A percentile compares a stretch with the other conserved stretches of the same genome.
Evolutionary conservation across 306 rosid species (phyloP).

Genomic region (Acacia confusa): DNA sequence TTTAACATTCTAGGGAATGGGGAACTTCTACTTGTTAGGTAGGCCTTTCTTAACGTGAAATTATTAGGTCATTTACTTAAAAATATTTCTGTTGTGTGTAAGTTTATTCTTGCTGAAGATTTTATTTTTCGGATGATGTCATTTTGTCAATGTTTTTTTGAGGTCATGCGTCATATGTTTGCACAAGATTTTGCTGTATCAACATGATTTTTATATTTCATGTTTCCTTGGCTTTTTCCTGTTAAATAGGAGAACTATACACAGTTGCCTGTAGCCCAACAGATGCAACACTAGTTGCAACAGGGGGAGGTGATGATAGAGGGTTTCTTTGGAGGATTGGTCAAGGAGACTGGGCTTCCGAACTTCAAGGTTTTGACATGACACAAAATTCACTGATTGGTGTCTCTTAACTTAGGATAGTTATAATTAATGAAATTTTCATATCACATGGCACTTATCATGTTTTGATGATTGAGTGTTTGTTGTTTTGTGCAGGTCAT

Average conservation of each 20-base stretch:
- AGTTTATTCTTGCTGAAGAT: background rate
- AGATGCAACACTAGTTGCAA: slow-evolving; percentile 69
- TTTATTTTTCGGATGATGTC: background rate
- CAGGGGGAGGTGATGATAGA: slow-evolving; percentile 86
- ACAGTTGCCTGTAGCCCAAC: slow-evolving; percentile 81
- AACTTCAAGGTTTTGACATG: slow-evolving; percentile 62
- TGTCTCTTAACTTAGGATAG: background rate
- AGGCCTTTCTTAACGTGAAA: background rate
- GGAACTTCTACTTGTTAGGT: background rate
- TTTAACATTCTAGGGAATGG: background rate
- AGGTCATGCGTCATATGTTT: background rate
- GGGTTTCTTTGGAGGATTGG: slow-evolving; percentile 92
- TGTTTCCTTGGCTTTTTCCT: slow-evolving; percentile 20
- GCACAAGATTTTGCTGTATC: background rate
- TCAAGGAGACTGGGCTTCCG: slow-evolving; percentile 78
- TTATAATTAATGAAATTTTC: background rate
- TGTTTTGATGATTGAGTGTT: background rate
- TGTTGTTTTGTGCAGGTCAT: slow-evolving; percentile 61
- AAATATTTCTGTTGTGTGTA: background rate
- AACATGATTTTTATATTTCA: slow-evolving; percentile 9
- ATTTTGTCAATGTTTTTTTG: background rate
- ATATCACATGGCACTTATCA: slow-evolving; percentile 1
- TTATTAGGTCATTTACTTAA: background rate
- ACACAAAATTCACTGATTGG: slow-evolving; percentile 4
- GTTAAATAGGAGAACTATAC: slow-evolving; percentile 67